Conservation (phyloP, 1,139 yeast genomes). For the Waltiozyma sp. region DNA sequence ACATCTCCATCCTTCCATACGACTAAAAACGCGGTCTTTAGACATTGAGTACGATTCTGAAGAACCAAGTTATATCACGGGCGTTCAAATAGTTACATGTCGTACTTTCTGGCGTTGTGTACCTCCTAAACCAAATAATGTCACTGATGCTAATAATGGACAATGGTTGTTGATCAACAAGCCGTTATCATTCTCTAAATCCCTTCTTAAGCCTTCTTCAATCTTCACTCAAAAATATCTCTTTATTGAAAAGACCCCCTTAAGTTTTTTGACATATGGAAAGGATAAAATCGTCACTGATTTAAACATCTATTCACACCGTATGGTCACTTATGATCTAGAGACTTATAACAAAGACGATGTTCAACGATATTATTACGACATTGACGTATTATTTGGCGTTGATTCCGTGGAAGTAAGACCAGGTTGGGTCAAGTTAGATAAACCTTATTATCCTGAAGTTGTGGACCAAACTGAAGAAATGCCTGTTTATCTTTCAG, state of each 20-base stretch:
- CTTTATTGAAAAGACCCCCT: background rate
- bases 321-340: background rate
- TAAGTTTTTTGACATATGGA: background rate
- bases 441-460: background rate
- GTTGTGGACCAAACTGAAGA: constrained; percentile 3
- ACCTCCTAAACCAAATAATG: background rate
- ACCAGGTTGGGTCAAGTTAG: constrained; percentile 43
- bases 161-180: background rate
- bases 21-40: background rate
- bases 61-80: background rate
- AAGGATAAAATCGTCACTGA: background rate
- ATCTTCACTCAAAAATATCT: background rate
- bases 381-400: constrained; percentile 63
- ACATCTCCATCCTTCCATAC: background rate
- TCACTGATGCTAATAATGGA: background rate
- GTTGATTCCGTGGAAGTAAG: constrained; percentile 68
- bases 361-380: constrained; percentile 23
- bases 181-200: background rate
- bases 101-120: background rate
- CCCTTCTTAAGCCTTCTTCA: background rate
- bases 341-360: constrained; percentile 25
- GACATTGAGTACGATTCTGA: background rate
- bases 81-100: background rate
- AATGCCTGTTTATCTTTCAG: constrained; percentile 13
- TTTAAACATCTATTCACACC: background rate